Percentiles rank a stretch among this genome's conserved stretches.
Evolutionary conservation across 108 stramenopile species (phyloP).

Genomic region (Fragilariopsis cylindrus): DNA sequence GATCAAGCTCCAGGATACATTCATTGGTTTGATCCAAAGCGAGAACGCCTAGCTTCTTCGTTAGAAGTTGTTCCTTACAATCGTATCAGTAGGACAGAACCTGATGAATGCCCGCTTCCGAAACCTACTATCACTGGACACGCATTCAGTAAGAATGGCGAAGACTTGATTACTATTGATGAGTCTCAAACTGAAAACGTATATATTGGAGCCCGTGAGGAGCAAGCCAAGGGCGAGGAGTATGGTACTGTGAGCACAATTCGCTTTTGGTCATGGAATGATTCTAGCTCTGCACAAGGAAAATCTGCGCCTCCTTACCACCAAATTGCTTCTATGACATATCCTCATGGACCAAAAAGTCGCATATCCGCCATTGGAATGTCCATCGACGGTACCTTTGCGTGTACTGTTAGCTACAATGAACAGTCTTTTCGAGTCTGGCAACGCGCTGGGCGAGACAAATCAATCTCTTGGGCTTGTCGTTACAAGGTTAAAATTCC

Average conservation of each 20-base stretch:
- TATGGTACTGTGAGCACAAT: constrained; percentile 67
- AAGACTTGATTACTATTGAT: constrained; percentile 73
- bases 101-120: constrained; percentile 51
- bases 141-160: constrained; percentile 48
- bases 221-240: neutral
- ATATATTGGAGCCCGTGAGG: constrained; percentile 45
- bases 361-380: constrained; percentile 59
- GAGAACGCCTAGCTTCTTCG: constrained; percentile 43
- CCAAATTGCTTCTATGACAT: constrained; percentile 62
- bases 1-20: constrained; percentile 71
- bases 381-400: constrained; percentile 49
- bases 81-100: constrained; percentile 64
- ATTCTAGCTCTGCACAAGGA: constrained; percentile 20
- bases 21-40: constrained; percentile 74
- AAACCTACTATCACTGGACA: constrained; percentile 61
- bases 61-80: constrained; percentile 85
- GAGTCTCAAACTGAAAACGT: constrained; percentile 64
- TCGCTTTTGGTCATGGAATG: constrained; percentile 60
- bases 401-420: constrained; percentile 75
- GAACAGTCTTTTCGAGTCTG: constrained; percentile 84
- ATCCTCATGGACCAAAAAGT: constrained; percentile 71
- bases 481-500: constrained; percentile 72
- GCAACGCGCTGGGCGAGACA: constrained; percentile 15
- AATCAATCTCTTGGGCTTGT: constrained; percentile 58
- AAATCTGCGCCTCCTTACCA: constrained; percentile 22